phyloP scores from a whole-genome alignment of 495 filamentous ascomycete species.

The Polyplosphaeria fusca region DNA sequence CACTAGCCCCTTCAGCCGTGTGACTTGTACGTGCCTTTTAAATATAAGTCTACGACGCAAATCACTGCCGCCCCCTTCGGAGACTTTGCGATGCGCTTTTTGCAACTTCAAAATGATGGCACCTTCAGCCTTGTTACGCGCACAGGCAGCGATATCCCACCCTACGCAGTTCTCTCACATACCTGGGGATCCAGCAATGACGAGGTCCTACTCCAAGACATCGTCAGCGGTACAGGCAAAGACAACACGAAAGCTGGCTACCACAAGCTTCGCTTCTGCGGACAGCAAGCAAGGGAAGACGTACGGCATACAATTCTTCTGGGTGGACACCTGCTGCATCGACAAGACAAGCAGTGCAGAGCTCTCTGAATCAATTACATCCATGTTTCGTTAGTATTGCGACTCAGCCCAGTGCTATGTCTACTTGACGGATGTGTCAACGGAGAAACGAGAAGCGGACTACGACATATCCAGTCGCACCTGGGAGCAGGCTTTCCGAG shows the following conservation, averaged over 20 bases:
- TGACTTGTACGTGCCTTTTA: too few relatives aligned
- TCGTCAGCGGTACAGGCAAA: too few relatives aligned
- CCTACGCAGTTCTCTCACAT: conserved; percentile 13
- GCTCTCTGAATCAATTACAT: conserved; percentile 6
- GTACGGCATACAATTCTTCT: too few relatives aligned
- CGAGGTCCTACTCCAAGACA: conserved; percentile 14
- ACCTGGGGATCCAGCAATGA: conserved; percentile 12
- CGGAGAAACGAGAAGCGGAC: neutral
- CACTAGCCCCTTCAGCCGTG: too few relatives aligned
- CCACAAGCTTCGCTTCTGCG: too few relatives aligned
- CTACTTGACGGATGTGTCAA: conserved; percentile 6
- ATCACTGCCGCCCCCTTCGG: too few relatives aligned
- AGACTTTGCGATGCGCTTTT: too few relatives aligned
- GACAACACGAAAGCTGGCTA: too few relatives aligned
- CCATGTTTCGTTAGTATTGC: conserved; percentile 38
- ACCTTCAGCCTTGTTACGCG: conserved; percentile 4
- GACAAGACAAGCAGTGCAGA: too few relatives aligned
- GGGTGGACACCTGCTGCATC: too few relatives aligned
- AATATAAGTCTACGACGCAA: too few relatives aligned
- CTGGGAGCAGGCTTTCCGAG: neutral
- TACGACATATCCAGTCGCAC: neutral
- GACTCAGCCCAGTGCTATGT: conserved; percentile 8
- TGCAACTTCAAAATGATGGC: neutral
- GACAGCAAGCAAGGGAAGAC: too few relatives aligned
- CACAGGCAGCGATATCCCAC: neutral